Evolutionary conservation across 495 filamentous ascomycete species (phyloP).

Genomic region (Penicillium parvum): DNA sequence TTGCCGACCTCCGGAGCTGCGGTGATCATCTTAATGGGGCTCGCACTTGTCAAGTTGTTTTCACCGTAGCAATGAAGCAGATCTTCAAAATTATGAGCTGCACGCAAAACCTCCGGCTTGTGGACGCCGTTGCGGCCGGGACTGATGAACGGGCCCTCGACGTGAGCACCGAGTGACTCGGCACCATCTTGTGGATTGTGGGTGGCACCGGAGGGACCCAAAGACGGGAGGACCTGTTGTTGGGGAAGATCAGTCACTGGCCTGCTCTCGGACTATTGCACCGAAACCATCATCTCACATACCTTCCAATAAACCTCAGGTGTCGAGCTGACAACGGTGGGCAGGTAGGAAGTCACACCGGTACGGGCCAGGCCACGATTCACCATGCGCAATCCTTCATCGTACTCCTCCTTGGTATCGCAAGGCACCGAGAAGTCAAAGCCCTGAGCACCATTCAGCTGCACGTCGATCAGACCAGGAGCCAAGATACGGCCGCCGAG

Average conservation of each 20-base stretch:
- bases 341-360: slow-evolving; percentile 80
- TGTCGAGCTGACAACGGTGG: slow-evolving; percentile 64
- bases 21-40: slow-evolving; percentile 68
- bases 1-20: slow-evolving; percentile 70
- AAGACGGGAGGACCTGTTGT: slow-evolving; percentile 61
- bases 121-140: slow-evolving; percentile 68
- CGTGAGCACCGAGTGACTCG: slow-evolving; percentile 78
- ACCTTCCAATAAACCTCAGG: slow-evolving; percentile 65
- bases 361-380: slow-evolving; percentile 66
- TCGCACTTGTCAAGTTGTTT: slow-evolving; percentile 45
- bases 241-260: no score
- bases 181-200: slow-evolving; percentile 55
- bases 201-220: slow-evolving; percentile 58
- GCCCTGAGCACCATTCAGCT: slow-evolving; percentile 80
- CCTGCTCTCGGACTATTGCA: no score
- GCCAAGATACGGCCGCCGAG: slow-evolving; percentile 73
- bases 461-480: slow-evolving; percentile 79
- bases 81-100: slow-evolving; percentile 47
- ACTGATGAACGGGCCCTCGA: slow-evolving; percentile 80
- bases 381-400: slow-evolving; percentile 58
- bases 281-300: no score
- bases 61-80: slow-evolving; percentile 66
- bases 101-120: slow-evolving; percentile 59
- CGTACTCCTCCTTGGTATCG: slow-evolving; percentile 57
- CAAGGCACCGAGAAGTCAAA: slow-evolving; percentile 79